Evolutionary conservation across 352 stramenopile genomes (phyloP), one percentile per base, ranked within the genome.

Genomic region (Phytopythium chamaehyphon): DNA sequence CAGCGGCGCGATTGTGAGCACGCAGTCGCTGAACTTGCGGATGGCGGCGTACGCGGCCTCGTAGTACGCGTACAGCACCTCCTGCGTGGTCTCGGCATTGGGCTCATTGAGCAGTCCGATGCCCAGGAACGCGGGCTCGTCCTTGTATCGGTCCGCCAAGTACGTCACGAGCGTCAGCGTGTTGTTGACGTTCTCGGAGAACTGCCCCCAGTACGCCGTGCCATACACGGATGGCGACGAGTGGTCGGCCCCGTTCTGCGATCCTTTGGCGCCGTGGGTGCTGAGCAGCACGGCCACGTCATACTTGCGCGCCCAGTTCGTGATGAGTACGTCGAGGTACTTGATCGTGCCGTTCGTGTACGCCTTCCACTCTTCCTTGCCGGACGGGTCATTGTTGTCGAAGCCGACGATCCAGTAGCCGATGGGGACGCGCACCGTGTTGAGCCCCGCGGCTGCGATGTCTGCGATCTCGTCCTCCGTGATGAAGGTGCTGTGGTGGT

Each of bases 401-500:
- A 71, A 73, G 42, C 64, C 66, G 26, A 71, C 11, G 47, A 86
- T 83, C 75, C 75, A 86, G 43, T 68, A 83, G 5, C 72, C 75
- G 10, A 86, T 33, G 3, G 75, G 75, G n/a, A 86, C 71, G 38
- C 75, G 75, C 47, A 86, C 62, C 3, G 67, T 73, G 54, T 86
- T 86, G 43, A 86, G 57, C 10, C 74, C 74, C 7, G 62, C 70
- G 4, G 63, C 62, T 7, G 65, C 56, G 36, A 83, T 82, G 45
- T 75, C 59, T 8, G 40, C 40, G 44, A 86, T 82, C 42, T 86
- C 75, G 35, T 60, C 46, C 52, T 94, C 80, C 0, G 73, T 82
- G 54, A 92, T 89, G 42, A 80, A 94, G 6, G 61, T 77, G 16
- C 53, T 47, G 33, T 79, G 78, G 55, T 93, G 83, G 26, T 62